Conservation (phyloP, 169 alveolate genomes). For the Cryptosporidium sp. region DNA sequence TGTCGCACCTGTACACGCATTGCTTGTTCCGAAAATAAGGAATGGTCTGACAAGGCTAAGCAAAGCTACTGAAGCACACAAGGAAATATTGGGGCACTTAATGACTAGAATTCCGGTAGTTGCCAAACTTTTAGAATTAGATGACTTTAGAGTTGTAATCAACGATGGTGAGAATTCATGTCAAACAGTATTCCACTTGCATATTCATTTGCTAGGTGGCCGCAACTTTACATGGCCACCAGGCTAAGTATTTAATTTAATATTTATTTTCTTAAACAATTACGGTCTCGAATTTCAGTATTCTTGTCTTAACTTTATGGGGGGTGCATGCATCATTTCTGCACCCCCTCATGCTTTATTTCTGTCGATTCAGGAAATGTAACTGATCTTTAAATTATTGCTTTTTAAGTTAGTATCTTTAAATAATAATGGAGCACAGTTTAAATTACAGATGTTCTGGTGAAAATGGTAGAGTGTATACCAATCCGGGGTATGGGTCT, state of each 20-base stretch:
- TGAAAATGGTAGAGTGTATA: not conserved
- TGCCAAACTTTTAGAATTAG: constrained; percentile 85
- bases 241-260: constrained; percentile 78
- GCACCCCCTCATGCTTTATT: constrained; percentile 26
- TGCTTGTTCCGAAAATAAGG: constrained; percentile 91
- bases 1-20: constrained; percentile 91
- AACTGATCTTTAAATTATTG: constrained; percentile 46
- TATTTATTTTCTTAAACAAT: constrained; percentile 47
- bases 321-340: constrained; percentile 57
- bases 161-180: constrained; percentile 92
- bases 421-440: not conserved
- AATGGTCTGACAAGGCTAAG: constrained; percentile 89
- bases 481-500: not conserved
- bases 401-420: constrained; percentile 1
- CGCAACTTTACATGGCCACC: constrained; percentile 89
- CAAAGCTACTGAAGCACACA: constrained; percentile 88
- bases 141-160: constrained; percentile 92
- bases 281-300: constrained; percentile 56
- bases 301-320: constrained; percentile 42
- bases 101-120: constrained; percentile 87
- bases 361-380: not conserved
- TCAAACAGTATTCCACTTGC: constrained; percentile 91
- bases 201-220: constrained; percentile 88
- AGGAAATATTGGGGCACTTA: constrained; percentile 89
- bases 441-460: not conserved